phyloP scores from a whole-genome alignment of 441 rosid genomes.

The Erodium texanum region DNA sequence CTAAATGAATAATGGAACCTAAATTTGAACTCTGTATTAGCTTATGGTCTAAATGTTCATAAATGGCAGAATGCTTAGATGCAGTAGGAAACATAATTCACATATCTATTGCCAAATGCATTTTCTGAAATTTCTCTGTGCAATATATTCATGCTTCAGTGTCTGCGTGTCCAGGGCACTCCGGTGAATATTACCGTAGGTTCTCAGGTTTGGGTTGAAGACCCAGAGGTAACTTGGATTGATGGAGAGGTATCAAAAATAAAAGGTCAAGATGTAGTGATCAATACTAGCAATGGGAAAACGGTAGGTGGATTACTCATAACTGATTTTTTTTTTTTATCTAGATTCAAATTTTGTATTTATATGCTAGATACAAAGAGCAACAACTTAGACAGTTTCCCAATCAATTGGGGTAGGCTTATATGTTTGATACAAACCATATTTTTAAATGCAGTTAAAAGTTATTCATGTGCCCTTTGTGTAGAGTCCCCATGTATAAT shows the following conservation, averaged over 20 bases:
- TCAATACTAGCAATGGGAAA: conserved; percentile 47
- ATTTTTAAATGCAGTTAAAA: neutral
- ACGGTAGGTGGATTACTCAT: conserved; percentile 31
- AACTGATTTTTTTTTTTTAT: neutral
- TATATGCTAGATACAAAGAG: no score
- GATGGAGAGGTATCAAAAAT: conserved; percentile 68
- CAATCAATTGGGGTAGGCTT: no score
- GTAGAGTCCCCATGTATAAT: neutral
- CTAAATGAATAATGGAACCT: neutral
- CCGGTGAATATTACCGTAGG: conserved; percentile 75
- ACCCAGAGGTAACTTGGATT: conserved; percentile 62
- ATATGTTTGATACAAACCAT: neutral
- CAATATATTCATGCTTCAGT: conserved; percentile 15
- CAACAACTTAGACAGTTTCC: no score
- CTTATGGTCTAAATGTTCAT: neutral
- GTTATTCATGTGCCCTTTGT: neutral
- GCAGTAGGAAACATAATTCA: neutral
- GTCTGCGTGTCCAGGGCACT: conserved; percentile 50
- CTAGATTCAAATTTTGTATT: neutral
- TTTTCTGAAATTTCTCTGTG: neutral
- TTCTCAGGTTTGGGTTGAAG: conserved; percentile 88
- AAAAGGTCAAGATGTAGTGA: conserved; percentile 45
- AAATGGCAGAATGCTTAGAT: neutral
- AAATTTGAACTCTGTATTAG: neutral
- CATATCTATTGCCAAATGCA: neutral